These are phyloP conservation scores for Cystoisospora suis DNA, from an alignment of 169 alveolate genomes.

Conservation along the genomic window DNA sequence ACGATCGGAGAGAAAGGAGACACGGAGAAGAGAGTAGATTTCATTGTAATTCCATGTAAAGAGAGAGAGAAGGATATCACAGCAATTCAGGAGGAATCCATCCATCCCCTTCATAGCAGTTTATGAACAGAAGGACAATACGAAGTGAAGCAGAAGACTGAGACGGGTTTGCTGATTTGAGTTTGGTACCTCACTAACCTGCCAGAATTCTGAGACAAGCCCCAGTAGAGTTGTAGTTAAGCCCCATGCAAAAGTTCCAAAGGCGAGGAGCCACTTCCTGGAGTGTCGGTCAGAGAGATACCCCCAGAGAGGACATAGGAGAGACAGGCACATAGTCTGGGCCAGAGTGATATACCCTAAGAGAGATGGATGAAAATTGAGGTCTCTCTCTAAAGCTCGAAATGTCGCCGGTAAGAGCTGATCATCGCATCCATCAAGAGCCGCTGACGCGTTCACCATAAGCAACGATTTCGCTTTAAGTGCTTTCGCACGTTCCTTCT, in stretches of 20 bases:
- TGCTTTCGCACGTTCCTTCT: neutral
- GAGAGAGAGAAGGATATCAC: too few relatives aligned
- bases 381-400: slow-evolving; percentile 88
- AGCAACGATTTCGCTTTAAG: slow-evolving; percentile 67
- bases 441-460: slow-evolving; percentile 85
- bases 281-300: slow-evolving; percentile 84
- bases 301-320: slow-evolving; percentile 91
- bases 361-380: slow-evolving; percentile 82
- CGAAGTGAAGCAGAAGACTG: too few relatives aligned
- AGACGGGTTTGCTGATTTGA: too few relatives aligned
- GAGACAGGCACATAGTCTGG: slow-evolving; percentile 83
- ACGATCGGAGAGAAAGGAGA: too few relatives aligned
- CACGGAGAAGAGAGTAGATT: too few relatives aligned
- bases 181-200: slow-evolving; percentile 39
- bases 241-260: slow-evolving; percentile 89
- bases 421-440: slow-evolving; percentile 89
- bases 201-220: slow-evolving; percentile 76
- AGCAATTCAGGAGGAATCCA: too few relatives aligned
- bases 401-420: slow-evolving; percentile 88
- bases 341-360: slow-evolving; percentile 83
- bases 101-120: too few relatives aligned
- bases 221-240: slow-evolving; percentile 81
- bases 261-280: slow-evolving; percentile 81
- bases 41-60: too few relatives aligned
- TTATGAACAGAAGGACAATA: too few relatives aligned